phyloP scores from a whole-genome alignment of 2,329 filamentous ascomycete species.

The Ophiostoma perfectum region DNA sequence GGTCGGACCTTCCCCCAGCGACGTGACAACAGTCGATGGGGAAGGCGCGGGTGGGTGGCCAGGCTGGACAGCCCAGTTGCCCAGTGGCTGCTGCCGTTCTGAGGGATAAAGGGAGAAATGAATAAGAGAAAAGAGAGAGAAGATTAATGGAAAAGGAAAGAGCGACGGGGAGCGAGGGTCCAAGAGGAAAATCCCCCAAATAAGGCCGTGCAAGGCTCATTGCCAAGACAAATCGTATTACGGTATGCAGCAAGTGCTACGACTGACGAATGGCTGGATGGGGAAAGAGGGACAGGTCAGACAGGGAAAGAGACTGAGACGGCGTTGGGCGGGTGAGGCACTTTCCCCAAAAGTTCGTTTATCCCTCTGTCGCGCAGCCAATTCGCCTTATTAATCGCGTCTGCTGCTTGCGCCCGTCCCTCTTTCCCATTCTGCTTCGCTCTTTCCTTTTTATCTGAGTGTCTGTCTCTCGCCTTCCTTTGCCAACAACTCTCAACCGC shows the following conservation, averaged over 20 bases:
- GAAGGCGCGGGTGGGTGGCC: conserved; percentile 14
- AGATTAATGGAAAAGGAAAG: conserved; percentile 12
- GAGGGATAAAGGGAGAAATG: conserved; percentile 1
- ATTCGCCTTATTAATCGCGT: conserved; percentile 13
- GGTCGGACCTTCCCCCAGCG: conserved; percentile 18
- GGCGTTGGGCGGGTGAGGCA: conserved; percentile 16
- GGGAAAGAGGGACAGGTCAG: not conserved
- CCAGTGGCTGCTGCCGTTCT: not conserved
- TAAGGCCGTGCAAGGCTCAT: conserved; percentile 3
- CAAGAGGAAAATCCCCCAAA: conserved; percentile 14
- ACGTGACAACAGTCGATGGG: conserved; percentile 18
- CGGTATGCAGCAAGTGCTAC: not conserved
- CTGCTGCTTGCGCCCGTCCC: not conserved
- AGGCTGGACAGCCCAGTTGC: conserved; percentile 5
- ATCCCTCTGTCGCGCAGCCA: conserved; percentile 15
- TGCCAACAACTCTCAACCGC: not conserved
- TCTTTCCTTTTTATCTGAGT: not conserved
- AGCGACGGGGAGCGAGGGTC: not conserved
- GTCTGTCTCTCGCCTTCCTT: not conserved
- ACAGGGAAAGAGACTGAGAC: not conserved
- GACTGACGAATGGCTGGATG: conserved; percentile 18
- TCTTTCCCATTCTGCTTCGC: conserved; percentile 4
- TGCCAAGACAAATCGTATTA: conserved; percentile 8
- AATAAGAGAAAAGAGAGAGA: conserved; percentile 9
- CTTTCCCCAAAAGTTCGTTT: conserved; percentile 20